Evolutionary conservation across 2,329 filamentous ascomycete genomes (phyloP).

Genomic region (Mycosphaerella arachidis): DNA sequence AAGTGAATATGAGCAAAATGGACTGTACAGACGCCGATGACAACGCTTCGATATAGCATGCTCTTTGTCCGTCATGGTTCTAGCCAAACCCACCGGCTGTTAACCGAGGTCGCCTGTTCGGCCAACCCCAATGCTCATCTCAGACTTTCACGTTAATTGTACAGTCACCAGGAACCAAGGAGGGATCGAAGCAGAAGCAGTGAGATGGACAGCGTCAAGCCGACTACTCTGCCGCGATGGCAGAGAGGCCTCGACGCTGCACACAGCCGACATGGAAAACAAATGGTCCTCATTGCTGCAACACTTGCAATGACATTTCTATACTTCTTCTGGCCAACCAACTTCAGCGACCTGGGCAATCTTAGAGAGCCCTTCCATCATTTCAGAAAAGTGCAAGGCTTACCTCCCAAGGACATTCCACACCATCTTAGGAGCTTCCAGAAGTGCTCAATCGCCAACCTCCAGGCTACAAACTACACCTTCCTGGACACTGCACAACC

Average conservation of each 20-base stretch:
- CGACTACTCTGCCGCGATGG: neutral
- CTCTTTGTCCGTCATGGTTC: neutral
- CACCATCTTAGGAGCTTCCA: constrained; percentile 29
- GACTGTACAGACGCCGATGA: neutral
- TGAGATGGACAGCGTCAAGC: neutral
- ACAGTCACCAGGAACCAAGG: too few relatives aligned
- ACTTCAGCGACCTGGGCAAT: neutral
- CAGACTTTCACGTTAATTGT: neutral
- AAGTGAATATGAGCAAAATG: neutral
- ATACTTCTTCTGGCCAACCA: neutral
- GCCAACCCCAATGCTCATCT: neutral
- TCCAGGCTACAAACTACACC: constrained; percentile 41
- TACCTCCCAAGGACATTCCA: constrained; percentile 14
- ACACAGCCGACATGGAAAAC: neutral
- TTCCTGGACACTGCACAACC: constrained; percentile 50
- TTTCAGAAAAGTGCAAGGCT: neutral
- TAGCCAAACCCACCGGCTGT: neutral
- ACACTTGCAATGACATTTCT: neutral
- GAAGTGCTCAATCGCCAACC: constrained; percentile 51
- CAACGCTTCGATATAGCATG: neutral
- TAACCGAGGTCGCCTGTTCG: neutral
- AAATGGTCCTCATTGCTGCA: neutral
- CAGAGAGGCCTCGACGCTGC: neutral
- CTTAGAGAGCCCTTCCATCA: neutral
- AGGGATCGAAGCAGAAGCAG: neutral